Evolutionary conservation across 768 basidiomycete genomes (phyloP).

Genomic region (Suillus ampliporus): DNA sequence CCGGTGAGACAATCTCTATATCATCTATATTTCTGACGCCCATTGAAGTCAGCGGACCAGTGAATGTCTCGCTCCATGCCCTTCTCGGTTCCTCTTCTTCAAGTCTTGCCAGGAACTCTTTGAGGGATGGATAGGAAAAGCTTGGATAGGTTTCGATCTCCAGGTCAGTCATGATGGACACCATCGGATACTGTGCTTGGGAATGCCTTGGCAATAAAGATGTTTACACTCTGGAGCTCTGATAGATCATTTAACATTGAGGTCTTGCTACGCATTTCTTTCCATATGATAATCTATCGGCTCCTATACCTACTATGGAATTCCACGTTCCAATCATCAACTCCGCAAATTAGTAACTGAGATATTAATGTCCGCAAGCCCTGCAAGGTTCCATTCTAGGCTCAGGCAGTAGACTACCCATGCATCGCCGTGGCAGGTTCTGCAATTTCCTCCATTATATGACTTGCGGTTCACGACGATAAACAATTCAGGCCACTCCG

Average conservation of each 20-base stretch:
- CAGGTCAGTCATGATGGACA: background rate
- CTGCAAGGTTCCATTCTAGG: too few relatives aligned
- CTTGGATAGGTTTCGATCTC: slow-evolving; percentile 1
- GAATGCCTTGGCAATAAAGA: background rate
- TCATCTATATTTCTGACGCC: slow-evolving; percentile 1
- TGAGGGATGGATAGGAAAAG: slow-evolving; percentile 1
- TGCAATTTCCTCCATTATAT: too few relatives aligned
- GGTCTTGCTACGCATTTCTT: background rate
- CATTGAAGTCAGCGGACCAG: slow-evolving; percentile 3
- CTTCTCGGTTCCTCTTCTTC: background rate
- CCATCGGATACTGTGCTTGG: background rate
- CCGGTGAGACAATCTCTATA: slow-evolving; percentile 3
- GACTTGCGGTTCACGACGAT: too few relatives aligned
- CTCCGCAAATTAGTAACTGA: too few relatives aligned
- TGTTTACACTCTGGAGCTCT: background rate
- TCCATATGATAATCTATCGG: background rate
- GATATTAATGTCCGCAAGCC: too few relatives aligned
- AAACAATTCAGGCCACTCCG: too few relatives aligned
- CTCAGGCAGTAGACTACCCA: too few relatives aligned
- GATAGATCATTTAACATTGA: background rate
- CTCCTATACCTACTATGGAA: too few relatives aligned
- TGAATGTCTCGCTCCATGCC: background rate
- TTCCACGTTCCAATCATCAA: too few relatives aligned
- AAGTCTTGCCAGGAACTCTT: slow-evolving; percentile 2
- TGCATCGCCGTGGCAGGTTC: too few relatives aligned